Evolutionary conservation across 257 asterid genomes (phyloP), one percentile per base, ranked within the genome.

Genomic region (Ilex asprella): DNA sequence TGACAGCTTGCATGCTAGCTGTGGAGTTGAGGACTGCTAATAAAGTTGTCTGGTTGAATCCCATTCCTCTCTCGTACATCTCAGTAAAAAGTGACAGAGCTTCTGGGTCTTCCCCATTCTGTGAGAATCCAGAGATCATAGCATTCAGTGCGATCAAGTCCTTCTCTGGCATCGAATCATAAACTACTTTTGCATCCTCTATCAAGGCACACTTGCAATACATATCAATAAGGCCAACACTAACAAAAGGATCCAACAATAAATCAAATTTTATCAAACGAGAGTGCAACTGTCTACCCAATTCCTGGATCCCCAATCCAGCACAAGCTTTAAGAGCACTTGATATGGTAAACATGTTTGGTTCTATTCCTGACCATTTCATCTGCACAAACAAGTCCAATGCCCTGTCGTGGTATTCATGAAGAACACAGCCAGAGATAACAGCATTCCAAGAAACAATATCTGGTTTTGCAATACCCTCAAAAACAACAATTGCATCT

Each of bases 281-380:
- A 59, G 84, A 80, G 63, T 88, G 96, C 61, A 86, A 60, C 60
- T 76, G 90, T 46, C 71, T 74, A 9, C 95, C 96, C 59, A 75
- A 67, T 64, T 76, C 72, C 21, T 35, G 73, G 49, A 60, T 61
- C 62, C 81, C 82, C 72, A 84, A 72, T 39, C 82, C 82, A 59
- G 91, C 77, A 68, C 93, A 88, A 70, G 95, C 86, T 79, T 84
- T 88, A 39, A 86, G 82, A 55, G 81, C 88, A 60, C 96, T 88
- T n/a, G 95, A 84, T 58, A 88, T 70, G 67, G 95, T 88, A 75
- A 86, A 84, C 76, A 78, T 51, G 65, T 79, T 86, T 0, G 90
- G 95, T 65, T 35, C 65, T 43, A 70, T 56, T 53, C 92, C 88
- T 30, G 81, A 84, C 59, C 74, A 62, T 64, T 54, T 73, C 93